These are phyloP conservation scores for Withania somnifera DNA, from an alignment of 305 asterid genomes.

Conservation along the genomic window DNA sequence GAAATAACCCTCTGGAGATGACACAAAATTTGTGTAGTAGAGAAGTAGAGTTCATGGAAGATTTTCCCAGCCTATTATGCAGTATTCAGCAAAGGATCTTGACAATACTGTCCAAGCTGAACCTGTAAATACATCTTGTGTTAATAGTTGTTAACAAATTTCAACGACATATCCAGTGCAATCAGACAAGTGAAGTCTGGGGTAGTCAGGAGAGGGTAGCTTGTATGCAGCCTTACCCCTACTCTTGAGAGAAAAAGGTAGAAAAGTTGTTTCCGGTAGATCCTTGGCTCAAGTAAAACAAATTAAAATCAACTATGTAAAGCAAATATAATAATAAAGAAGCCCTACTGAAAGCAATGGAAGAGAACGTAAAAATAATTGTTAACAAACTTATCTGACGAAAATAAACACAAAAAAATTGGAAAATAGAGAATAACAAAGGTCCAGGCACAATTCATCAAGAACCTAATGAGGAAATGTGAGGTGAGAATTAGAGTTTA, in stretches of 20 bases:
- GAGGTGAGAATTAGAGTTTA: background rate
- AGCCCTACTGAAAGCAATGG: background rate
- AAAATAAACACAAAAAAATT: background rate
- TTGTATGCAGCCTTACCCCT: background rate
- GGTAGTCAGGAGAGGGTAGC: background rate
- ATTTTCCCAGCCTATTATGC: constrained; percentile 69
- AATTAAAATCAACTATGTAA: background rate
- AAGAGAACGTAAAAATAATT: background rate
- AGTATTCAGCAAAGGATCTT: constrained; percentile 68
- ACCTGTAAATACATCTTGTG: constrained; percentile 25
- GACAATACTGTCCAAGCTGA: constrained; percentile 85
- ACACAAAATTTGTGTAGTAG: constrained; percentile 78
- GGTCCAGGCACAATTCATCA: background rate
- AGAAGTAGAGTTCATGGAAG: constrained; percentile 79
- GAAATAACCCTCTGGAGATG: constrained; percentile 81
- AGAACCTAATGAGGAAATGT: background rate
- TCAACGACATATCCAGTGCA: background rate
- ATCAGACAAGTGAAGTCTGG: too few relatives aligned
- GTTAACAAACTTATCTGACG: background rate
- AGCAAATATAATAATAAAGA: background rate
- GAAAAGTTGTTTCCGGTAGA: background rate
- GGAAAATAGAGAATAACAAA: background rate
- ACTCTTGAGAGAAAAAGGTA: background rate
- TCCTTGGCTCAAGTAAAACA: background rate
- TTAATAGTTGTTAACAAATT: background rate